Percentiles rank a stretch among this genome's conserved stretches.
Conservation (phyloP, 306 rosid genomes). For the Betula pendula region DNA sequence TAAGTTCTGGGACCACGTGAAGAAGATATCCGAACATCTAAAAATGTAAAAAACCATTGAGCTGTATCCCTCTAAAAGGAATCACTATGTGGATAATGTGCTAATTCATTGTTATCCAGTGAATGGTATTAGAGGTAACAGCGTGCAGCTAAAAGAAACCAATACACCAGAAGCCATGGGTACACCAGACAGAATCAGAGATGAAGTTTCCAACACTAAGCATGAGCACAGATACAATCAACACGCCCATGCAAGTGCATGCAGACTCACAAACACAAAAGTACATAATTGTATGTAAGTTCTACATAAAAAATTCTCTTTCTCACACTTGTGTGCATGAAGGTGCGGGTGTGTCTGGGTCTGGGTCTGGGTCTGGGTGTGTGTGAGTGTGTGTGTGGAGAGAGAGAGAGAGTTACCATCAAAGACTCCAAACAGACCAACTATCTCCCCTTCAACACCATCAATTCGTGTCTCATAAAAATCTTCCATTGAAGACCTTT, state of each 20-base stretch:
- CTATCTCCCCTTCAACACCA: slow-evolving; percentile 85
- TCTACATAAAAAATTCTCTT: neutral
- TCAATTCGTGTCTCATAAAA: slow-evolving; percentile 92
- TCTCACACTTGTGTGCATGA: neutral
- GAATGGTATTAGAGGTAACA: neutral
- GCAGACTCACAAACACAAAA: neutral
- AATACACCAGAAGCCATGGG: neutral
- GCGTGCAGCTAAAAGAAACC: neutral
- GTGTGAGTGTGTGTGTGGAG: neutral
- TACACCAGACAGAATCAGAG: neutral
- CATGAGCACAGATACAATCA: neutral
- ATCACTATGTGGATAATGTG: neutral
- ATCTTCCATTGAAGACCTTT: slow-evolving; percentile 96
- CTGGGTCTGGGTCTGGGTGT: too few species aligned
- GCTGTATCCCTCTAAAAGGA: neutral
- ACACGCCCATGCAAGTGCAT: neutral
- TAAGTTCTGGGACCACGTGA: neutral
- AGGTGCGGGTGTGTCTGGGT: neutral
- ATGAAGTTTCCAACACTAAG: neutral
- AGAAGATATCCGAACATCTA: neutral
- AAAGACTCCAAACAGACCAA: slow-evolving; percentile 95
- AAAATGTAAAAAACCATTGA: neutral
- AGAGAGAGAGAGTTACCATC: slow-evolving; percentile 57
- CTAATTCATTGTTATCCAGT: neutral
- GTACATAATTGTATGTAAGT: neutral